A percentile compares a stretch with the other conserved stretches of the same genome.
These are phyloP conservation scores for Penicillium sp. DNA, from an alignment of 2,329 filamentous ascomycete genomes.

Conservation along the genomic window DNA sequence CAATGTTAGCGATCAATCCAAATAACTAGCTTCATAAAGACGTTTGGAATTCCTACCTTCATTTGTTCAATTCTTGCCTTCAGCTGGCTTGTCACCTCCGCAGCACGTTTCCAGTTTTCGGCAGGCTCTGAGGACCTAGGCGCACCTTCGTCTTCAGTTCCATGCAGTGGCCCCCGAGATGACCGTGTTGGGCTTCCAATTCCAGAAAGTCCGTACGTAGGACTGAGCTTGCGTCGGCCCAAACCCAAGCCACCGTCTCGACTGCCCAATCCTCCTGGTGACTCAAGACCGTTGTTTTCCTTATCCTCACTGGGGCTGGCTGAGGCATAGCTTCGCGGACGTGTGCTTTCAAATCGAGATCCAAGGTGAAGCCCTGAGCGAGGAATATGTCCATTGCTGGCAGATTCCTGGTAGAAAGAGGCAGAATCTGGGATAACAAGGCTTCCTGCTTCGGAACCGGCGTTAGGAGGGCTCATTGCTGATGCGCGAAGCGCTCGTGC, in stretches of 20 bases:
- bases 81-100: constrained; percentile 95
- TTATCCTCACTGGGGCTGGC: constrained; percentile 72
- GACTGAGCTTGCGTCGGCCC: constrained; percentile 50
- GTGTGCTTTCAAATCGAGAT: constrained; percentile 45
- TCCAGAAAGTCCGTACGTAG: constrained; percentile 45
- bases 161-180: constrained; percentile 41
- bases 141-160: constrained; percentile 41
- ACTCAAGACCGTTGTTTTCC: constrained; percentile 62
- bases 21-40: too few species aligned
- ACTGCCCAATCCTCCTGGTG: constrained; percentile 37
- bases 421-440: constrained; percentile 55
- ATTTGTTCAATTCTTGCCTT: constrained; percentile 98
- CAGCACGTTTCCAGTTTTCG: constrained; percentile 96
- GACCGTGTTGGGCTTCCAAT: constrained; percentile 46
- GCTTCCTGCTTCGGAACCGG: constrained; percentile 57
- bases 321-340: constrained; percentile 48
- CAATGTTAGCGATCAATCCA: not conserved
- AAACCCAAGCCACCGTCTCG: constrained; percentile 40
- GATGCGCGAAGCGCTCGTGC: constrained; percentile 52
- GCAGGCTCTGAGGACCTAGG: constrained; percentile 58
- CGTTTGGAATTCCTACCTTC: constrained; percentile 61
- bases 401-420: constrained; percentile 46
- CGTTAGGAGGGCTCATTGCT: constrained; percentile 43
- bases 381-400: constrained; percentile 34
- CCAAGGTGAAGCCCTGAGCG: constrained; percentile 44